Evolutionary conservation across 371 early-diverging fungal genomes (phyloP), one percentile per base, ranked within the genome.

Genomic region (Mucor mucedo): DNA sequence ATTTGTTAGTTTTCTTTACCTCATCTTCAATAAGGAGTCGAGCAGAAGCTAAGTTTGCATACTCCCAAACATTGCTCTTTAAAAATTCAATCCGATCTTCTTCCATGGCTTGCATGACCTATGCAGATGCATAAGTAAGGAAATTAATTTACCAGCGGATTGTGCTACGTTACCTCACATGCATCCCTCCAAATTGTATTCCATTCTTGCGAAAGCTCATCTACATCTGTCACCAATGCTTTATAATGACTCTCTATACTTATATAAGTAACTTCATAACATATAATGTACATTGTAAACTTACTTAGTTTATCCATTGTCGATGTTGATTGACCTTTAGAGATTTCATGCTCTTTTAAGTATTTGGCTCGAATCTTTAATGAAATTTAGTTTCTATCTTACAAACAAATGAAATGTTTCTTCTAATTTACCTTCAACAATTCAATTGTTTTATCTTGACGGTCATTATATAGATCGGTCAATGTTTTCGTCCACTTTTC

Each of bases 41-140:
- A 7, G 73, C 78, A 9, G 81, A 78, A 1, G 62, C 54, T 7
- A 78, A 47, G 32, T 81, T 78, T 8, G 81, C 77, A 65, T 81
- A 81, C 3, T 78, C 81, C 78, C 77, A 78, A 14, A 75, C 56
- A 52, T 76, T 81, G 27, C 39, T 63, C 13, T 66, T 68, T 16
- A 81, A 44, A 14, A 78, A 63, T 28, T 78, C 78, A 10, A 76
- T 47, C 0, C 81, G 68, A n/a, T 78, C 71, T 54, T 76, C 60
- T 56, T 81, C 81, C 63, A 78, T 64, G 2, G 58, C 60, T 58
- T 81, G 73, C 53, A 78, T 52, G 1, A 47, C 59, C 74, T 73
- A 33, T 41, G 10, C 27, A 27, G 45, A 47, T 41, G 30, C 14
- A 45, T 53, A 21, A 57, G 32, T 53, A 28, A 21, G 14, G 14